Percentiles rank a stretch among this genome's conserved stretches.
Conservation (phyloP, 2,329 filamentous ascomycete species). For the Cladosporium phlei region DNA sequence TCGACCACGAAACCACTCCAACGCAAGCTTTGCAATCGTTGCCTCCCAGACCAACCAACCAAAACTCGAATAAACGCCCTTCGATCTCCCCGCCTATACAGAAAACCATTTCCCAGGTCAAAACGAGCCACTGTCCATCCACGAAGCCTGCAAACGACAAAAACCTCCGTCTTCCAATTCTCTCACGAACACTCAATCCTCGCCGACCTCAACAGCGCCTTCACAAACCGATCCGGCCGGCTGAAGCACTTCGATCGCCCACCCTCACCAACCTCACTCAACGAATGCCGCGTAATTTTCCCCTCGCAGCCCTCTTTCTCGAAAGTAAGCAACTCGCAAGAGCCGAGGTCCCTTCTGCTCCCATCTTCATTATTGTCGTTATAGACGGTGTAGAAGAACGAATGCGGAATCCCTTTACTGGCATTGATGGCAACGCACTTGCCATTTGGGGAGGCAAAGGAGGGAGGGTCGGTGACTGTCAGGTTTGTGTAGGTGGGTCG, state of each 20-base stretch:
- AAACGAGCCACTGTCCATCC: no score
- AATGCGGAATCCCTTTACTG: conserved; percentile 2
- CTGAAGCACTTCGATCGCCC: conserved; percentile 9
- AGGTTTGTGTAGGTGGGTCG: conserved; percentile 5
- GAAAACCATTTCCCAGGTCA: no score
- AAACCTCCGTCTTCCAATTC: not conserved
- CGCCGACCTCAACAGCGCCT: conserved; percentile 1
- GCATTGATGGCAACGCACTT: conserved; percentile 2
- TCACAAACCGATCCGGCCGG: not conserved
- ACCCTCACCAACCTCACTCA: no score
- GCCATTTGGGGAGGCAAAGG: not conserved
- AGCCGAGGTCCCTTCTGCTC: not conserved
- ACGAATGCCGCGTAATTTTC: not conserved
- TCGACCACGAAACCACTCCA: no score
- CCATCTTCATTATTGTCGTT: no score
- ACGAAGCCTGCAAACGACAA: no score
- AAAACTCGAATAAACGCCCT: no score
- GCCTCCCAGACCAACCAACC: no score
- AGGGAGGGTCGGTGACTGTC: not conserved
- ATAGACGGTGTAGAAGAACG: conserved; percentile 5
- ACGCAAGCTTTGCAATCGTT: no score
- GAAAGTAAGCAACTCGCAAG: conserved; percentile 2
- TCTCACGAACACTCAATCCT: not conserved
- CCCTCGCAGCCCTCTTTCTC: conserved; percentile 1
- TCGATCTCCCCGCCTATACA: no score